These are phyloP conservation scores for Suillus brevipes DNA, from an alignment of 768 basidiomycete species.

Conservation along the genomic window DNA sequence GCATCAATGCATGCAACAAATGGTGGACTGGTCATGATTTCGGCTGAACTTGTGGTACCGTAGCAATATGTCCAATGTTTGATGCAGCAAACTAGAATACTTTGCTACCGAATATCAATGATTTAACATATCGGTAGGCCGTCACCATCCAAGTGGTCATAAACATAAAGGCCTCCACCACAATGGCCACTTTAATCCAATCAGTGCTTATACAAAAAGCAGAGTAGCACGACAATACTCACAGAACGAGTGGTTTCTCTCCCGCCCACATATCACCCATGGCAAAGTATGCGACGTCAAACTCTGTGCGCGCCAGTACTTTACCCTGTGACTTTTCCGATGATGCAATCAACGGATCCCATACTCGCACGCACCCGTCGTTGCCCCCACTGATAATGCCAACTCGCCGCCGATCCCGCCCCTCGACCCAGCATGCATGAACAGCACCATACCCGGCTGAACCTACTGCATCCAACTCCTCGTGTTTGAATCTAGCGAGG, in stretches of 20 bases:
- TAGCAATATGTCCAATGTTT: background rate
- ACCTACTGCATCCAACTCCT: constrained; percentile 30
- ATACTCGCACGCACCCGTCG: constrained; percentile 72
- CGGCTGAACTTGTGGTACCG: background rate
- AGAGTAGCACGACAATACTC: constrained; percentile 24
- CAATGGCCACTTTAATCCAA: constrained; percentile 44
- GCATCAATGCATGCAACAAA: background rate
- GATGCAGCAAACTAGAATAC: background rate
- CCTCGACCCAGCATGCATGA: constrained; percentile 54
- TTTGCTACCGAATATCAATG: background rate
- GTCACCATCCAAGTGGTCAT: constrained; percentile 32
- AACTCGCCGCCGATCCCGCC: constrained; percentile 33
- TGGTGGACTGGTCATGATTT: background rate
- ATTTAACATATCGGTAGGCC: constrained; percentile 9
- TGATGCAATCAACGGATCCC: constrained; percentile 53
- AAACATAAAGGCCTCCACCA: constrained; percentile 49
- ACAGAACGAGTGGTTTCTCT: constrained; percentile 65
- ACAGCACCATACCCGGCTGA: constrained; percentile 48
- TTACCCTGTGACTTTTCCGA: constrained; percentile 43
- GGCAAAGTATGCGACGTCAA: constrained; percentile 59
- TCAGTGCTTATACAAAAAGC: background rate
- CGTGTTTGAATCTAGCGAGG: constrained; percentile 52
- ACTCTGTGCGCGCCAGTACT: constrained; percentile 51
- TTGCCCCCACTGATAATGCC: constrained; percentile 62
- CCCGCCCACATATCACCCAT: constrained; percentile 53